These are phyloP conservation scores for Mangifera indica DNA, from an alignment of 345 rosid species.

Conservation along the genomic window DNA sequence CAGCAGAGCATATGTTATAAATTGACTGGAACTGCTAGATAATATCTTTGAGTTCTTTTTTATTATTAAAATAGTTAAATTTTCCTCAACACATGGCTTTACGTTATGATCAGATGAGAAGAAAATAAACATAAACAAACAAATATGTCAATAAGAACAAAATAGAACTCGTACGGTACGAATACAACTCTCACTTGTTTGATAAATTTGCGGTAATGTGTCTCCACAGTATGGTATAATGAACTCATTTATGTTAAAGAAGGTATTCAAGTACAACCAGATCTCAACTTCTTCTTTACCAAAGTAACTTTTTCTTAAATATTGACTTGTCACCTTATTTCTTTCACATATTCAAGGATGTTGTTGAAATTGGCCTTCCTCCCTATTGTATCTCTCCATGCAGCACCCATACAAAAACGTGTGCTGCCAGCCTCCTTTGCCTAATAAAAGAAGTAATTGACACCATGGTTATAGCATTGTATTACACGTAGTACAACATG, in stretches of 20 bases:
- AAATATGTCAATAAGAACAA: neutral
- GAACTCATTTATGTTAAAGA: neutral
- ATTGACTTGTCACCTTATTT: too few relatives aligned
- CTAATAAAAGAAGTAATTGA: constrained; percentile 44
- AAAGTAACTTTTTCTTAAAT: too few relatives aligned
- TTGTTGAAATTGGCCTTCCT: constrained; percentile 88
- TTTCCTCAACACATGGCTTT: neutral
- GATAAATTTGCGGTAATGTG: neutral
- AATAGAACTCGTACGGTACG: neutral
- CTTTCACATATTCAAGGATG: constrained; percentile 82
- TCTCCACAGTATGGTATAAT: neutral
- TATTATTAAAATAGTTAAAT: neutral
- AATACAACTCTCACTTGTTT: constrained; percentile 3
- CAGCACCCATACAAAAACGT: constrained; percentile 99
- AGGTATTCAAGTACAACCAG: too few relatives aligned
- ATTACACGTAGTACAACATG: neutral
- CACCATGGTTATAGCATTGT: neutral
- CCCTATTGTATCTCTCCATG: constrained; percentile 96
- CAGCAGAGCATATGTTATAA: too few relatives aligned
- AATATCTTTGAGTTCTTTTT: neutral
- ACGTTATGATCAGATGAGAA: neutral
- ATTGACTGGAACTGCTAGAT: neutral
- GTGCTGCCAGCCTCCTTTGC: constrained; percentile 99
- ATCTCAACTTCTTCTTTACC: too few relatives aligned
- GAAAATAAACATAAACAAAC: neutral